Evolutionary conservation across 306 rosid species (phyloP), one percentile per base, ranked within the genome.

Genomic region (Trifolium subterraneum): DNA sequence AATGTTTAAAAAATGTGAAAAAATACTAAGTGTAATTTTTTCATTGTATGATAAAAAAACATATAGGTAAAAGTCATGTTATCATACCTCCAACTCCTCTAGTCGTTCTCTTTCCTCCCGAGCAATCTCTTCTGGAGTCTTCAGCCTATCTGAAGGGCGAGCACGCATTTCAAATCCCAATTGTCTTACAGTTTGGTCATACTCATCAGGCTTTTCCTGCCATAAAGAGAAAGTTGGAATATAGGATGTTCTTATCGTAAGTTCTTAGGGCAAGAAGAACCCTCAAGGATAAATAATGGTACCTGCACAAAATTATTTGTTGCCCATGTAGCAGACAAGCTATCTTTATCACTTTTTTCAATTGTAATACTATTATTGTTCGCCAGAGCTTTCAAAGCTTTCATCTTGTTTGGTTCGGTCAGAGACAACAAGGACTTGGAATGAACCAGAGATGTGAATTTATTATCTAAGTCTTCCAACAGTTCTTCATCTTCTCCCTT

Each of bases 61-160:
- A 5, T 47, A 60, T 7, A 61, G 29, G 13, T 33, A 23, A 59
- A 51, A 52, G 31, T 35, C 64, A 64, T 7, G 60, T 38, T 23
- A 52, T 12, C 77, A n/a, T 86, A 94, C 99, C 97, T 94, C 99
- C 72, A 94, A 61, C 42, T 4, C 47, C 82, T 92, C 93, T 29
- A 94, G 81, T 41, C 78, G 86, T 67, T 92, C 99, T 75, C 91
- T 89, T 84, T 94, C 96, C 83, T 90, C 97, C 75, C 88, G 96
- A 47, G 97, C 97, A 86, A 92, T 86, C 84, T 94, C 97, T 80
- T 90, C 97, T 6, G 90, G 90, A 36, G 97, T 83, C 78, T 92
- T 94, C 62, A 86, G 86, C 86, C 97, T 88, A 52, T 88, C 92
- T 12, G 96, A 94, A 25, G 99, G 99, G 39, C 92, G 96, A 73